phyloP scores from a whole-genome alignment of 805 yeast genomes.

The Wickerhamiella parazyma region DNA sequence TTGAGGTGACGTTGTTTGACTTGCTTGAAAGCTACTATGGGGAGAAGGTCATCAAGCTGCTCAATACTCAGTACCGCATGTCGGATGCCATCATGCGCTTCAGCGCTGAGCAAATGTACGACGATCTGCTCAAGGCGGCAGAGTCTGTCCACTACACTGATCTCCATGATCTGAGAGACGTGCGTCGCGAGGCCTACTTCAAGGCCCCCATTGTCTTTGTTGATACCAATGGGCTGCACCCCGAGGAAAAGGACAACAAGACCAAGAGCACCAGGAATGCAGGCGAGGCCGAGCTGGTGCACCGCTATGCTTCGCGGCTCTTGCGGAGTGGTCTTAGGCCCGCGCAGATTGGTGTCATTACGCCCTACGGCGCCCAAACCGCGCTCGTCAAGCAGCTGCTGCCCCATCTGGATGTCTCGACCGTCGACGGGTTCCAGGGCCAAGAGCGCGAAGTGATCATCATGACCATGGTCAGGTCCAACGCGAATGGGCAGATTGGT shows the following conservation, averaged over 20 bases:
- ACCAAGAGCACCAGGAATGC: background rate
- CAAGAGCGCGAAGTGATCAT: slow-evolving; percentile 75
- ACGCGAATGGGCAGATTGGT: background rate
- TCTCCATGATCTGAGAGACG: background rate
- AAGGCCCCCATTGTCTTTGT: background rate
- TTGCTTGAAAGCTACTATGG: slow-evolving; percentile 43
- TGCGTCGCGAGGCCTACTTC: background rate
- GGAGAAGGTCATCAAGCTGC: slow-evolving; percentile 37
- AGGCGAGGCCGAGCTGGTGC: background rate
- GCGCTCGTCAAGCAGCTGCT: background rate
- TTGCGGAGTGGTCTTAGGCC: background rate
- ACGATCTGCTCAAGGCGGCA: background rate
- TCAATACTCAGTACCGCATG: slow-evolving; percentile 64
- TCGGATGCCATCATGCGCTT: background rate
- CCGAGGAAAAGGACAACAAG: background rate
- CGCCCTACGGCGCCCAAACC: background rate
- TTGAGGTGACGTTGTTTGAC: slow-evolving; percentile 70
- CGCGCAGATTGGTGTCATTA: background rate
- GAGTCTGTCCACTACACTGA: background rate
- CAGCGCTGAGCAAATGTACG: background rate
- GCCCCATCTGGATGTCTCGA: slow-evolving; percentile 48
- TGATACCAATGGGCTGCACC: background rate
- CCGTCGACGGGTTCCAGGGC: slow-evolving; percentile 82
- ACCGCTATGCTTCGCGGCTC: background rate
- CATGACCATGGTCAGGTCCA: slow-evolving; percentile 75